These are phyloP conservation scores for Suillus occidentalis DNA, from an alignment of 768 basidiomycete genomes.

Conservation along the genomic window DNA sequence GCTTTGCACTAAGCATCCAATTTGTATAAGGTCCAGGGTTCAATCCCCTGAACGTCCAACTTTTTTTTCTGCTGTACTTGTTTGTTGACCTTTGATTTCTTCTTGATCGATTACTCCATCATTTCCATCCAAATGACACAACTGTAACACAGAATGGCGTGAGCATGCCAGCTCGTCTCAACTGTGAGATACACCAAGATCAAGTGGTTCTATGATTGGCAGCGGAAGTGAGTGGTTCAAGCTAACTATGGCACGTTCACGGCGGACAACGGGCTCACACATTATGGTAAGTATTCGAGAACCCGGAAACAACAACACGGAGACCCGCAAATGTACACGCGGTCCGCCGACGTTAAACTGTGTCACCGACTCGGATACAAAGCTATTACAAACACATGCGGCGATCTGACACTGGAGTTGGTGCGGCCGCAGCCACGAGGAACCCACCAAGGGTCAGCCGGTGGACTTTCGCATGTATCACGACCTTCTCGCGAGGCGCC, in stretches of 20 bases:
- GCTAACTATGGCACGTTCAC: not conserved
- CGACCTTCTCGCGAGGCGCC: not conserved
- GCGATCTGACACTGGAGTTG: not conserved
- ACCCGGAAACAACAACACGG: not conserved
- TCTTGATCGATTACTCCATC: too few relatives aligned
- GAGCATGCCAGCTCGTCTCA: not conserved
- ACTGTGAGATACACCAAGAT: not conserved
- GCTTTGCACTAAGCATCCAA: conserved; percentile 35
- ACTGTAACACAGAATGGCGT: not conserved
- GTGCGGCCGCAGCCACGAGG: not conserved
- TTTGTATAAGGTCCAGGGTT: conserved; percentile 45
- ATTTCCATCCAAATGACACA: not conserved
- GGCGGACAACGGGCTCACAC: not conserved
- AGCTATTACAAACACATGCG: not conserved
- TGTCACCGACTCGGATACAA: not conserved
- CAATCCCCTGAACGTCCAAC: conserved; percentile 43
- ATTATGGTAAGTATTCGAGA: not conserved
- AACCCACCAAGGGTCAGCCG: not conserved
- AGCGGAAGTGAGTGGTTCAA: not conserved
- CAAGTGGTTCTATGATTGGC: not conserved
- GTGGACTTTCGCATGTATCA: not conserved
- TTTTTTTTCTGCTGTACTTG: conserved; percentile 17
- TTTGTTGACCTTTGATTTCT: not conserved
- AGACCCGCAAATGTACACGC: not conserved
- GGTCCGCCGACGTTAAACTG: not conserved